phyloP scores from a whole-genome alignment of 768 basidiomycete genomes.

The Suillus weaverae region DNA sequence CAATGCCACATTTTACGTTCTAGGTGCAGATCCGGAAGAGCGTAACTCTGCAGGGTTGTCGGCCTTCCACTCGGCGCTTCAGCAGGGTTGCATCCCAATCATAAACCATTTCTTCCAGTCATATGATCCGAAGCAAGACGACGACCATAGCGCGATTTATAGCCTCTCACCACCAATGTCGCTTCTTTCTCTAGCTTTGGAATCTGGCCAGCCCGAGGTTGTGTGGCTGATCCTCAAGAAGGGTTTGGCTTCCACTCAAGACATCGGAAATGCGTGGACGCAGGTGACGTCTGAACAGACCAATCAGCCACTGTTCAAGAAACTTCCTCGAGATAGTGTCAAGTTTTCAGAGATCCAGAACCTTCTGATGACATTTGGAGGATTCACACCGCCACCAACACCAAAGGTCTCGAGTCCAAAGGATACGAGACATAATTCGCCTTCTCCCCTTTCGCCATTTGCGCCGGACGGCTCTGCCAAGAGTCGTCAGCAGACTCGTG shows the following conservation, averaged over 20 bases:
- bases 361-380: conserved; percentile 51
- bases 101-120: conserved; percentile 61
- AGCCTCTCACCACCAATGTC: conserved; percentile 37
- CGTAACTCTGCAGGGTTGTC: conserved; percentile 57
- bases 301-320: conserved; percentile 25
- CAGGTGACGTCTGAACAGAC: conserved; percentile 42
- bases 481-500: conserved; percentile 12
- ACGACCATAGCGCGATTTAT: conserved; percentile 54
- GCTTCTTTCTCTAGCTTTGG: conserved; percentile 56
- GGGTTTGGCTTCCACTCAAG: conserved; percentile 47
- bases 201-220: conserved; percentile 61
- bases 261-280: conserved; percentile 53
- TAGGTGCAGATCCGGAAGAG: conserved; percentile 76
- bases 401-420: conserved; percentile 19
- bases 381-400: conserved; percentile 48
- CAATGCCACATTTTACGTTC: conserved; percentile 7
- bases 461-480: background rate
- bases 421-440: conserved; percentile 10
- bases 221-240: conserved; percentile 66
- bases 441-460: conserved; percentile 2
- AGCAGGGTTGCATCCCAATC: conserved; percentile 50
- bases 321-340: conserved; percentile 26
- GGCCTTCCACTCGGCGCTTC: conserved; percentile 66
- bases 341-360: conserved; percentile 52
- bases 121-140: conserved; percentile 52